These are phyloP conservation scores for Nadsonia starkeyi-henricii DNA, from an alignment of 1,139 yeast genomes.

Conservation along the genomic window DNA sequence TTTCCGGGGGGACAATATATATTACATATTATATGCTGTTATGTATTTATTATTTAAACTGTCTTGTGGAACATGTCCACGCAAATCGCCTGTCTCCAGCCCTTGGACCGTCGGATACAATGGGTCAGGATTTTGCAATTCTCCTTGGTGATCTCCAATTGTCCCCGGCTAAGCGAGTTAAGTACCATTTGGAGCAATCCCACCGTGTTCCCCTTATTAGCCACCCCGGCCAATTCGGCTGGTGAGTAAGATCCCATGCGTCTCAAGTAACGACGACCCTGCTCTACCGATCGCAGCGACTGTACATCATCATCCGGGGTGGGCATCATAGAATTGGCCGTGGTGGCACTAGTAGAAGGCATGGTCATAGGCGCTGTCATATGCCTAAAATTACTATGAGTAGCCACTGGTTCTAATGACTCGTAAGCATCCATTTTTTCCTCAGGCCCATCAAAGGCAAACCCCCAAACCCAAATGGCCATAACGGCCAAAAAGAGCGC, in stretches of 20 bases:
- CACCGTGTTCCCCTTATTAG: constrained; percentile 3
- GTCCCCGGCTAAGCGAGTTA: constrained; percentile 3
- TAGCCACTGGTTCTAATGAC: not conserved
- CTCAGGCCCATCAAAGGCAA: constrained; percentile 43
- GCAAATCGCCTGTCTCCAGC: constrained; percentile 4
- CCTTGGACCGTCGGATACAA: constrained; percentile 4
- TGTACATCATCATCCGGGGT: no score
- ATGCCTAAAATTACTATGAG: constrained; percentile 2
- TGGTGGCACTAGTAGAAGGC: constrained; percentile 2
- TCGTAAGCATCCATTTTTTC: constrained; percentile 15
- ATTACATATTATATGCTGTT: no score
- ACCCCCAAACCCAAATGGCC: constrained; percentile 47
- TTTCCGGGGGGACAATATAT: no score
- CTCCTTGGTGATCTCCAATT: constrained; percentile 4
- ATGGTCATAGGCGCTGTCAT: constrained; percentile 1
- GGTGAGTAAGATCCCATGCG: constrained; percentile 3
- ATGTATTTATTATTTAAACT: no score
- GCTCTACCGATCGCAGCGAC: constrained; percentile 1
- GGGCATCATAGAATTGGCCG: no score
- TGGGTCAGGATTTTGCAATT: constrained; percentile 3
- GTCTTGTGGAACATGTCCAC: constrained; percentile 1
- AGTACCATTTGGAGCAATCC: constrained; percentile 5
- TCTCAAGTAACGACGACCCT: constrained; percentile 3
- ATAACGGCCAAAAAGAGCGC: constrained; percentile 39
- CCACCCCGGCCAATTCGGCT: constrained; percentile 1